Conservation (phyloP, 129 eudicot species). For the Dittrichia graveolens region DNA sequence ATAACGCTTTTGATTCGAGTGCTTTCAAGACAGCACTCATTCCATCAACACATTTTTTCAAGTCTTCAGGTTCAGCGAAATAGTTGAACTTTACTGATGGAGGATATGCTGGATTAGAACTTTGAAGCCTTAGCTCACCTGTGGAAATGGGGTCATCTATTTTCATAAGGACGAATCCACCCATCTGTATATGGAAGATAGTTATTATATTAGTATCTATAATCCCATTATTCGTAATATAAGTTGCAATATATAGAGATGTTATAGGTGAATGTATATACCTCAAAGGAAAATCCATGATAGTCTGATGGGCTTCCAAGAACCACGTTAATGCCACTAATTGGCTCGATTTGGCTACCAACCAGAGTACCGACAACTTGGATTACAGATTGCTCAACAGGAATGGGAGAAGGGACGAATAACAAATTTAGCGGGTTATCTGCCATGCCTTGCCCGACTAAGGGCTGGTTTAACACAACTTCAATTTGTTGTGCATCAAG, state of each 20-base stretch:
- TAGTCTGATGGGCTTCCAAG: constrained; percentile 58
- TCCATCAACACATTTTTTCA: neutral
- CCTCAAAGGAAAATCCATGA: neutral
- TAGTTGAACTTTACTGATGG: neutral
- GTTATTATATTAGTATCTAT: too few relatives aligned
- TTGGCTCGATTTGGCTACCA: too few relatives aligned
- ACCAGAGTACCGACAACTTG: constrained; percentile 50
- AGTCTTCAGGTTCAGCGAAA: neutral
- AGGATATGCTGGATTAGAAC: neutral
- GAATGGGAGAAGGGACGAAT: constrained; percentile 66
- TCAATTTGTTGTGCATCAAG: constrained; percentile 54
- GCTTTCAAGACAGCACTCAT: too few relatives aligned
- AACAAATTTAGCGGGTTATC: constrained; percentile 77
- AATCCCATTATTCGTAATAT: too few relatives aligned
- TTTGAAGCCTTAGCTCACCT: neutral
- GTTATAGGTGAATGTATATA: too few relatives aligned
- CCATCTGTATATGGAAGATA: neutral
- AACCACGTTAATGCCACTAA: constrained; percentile 29
- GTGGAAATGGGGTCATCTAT: neutral
- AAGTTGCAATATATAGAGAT: too few relatives aligned
- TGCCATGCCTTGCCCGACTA: constrained; percentile 64
- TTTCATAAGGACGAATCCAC: neutral
- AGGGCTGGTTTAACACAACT: constrained; percentile 50
- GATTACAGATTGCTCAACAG: constrained; percentile 57
- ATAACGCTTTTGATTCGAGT: too few relatives aligned